These are phyloP conservation scores for Podaxis carcinomalis DNA, from an alignment of 768 basidiomycete genomes.

Conservation along the genomic window DNA sequence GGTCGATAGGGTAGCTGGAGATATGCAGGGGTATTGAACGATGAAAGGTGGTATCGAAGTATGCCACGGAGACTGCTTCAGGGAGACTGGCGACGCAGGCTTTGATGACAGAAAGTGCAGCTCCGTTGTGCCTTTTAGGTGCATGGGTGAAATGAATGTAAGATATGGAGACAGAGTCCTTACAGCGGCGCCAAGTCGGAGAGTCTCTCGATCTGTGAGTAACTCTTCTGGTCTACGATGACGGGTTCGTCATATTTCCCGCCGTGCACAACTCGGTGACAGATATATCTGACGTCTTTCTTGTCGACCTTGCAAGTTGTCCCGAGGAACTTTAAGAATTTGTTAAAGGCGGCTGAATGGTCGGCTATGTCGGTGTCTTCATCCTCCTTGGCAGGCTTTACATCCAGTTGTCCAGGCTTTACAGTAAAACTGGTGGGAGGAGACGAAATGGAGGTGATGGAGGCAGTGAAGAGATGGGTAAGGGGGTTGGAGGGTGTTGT, in stretches of 20 bases:
- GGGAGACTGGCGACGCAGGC: constrained; percentile 62
- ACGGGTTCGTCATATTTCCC: constrained; percentile 74
- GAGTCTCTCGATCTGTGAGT: constrained; percentile 67
- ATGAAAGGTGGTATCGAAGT: constrained; percentile 89
- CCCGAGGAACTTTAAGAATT: constrained; percentile 50
- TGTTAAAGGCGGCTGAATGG: constrained; percentile 58
- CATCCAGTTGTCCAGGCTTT: constrained; percentile 29
- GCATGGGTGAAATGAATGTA: background rate
- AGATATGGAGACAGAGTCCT: constrained; percentile 21
- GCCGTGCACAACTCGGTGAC: constrained; percentile 85
- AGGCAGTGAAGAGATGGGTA: constrained; percentile 44
- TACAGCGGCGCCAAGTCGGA: constrained; percentile 80
- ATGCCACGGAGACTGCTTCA: constrained; percentile 68
- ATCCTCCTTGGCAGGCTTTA: background rate
- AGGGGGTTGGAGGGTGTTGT: constrained; percentile 22
- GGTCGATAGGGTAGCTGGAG: constrained; percentile 75
- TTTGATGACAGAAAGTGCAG: constrained; percentile 56
- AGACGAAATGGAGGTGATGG: constrained; percentile 53
- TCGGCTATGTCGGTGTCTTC: constrained; percentile 35
- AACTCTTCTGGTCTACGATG: constrained; percentile 60
- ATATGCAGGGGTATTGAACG: constrained; percentile 71
- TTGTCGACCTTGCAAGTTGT: constrained; percentile 37
- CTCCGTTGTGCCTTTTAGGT: constrained; percentile 50
- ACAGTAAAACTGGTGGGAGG: constrained; percentile 52
- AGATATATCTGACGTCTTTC: constrained; percentile 47